Conservation (phyloP, 2,329 filamentous ascomycete genomes). For the Aspergillus sclerotialis region DNA sequence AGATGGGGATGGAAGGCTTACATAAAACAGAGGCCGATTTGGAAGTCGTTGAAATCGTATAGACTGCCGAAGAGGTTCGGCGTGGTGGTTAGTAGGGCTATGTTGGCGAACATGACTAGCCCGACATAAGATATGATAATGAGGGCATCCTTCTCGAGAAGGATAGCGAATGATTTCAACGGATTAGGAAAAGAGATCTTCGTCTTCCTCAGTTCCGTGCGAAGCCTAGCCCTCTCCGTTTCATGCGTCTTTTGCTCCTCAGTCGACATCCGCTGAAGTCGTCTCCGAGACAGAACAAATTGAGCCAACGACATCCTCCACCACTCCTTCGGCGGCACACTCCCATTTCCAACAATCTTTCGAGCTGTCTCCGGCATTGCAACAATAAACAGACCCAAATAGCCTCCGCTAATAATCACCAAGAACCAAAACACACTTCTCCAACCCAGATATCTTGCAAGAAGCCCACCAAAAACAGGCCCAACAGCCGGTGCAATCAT, state of each 20-base stretch:
- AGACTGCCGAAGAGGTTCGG: conserved; percentile 31
- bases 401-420: conserved; percentile 15
- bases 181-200: conserved; percentile 41
- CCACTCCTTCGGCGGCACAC: conserved; percentile 15
- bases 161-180: conserved; percentile 31
- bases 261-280: conserved; percentile 1
- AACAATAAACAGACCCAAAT: conserved; percentile 9
- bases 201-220: conserved; percentile 14
- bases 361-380: conserved; percentile 26
- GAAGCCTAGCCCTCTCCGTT: not conserved
- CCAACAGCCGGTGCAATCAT: conserved; percentile 20
- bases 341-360: conserved; percentile 26
- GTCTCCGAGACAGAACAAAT: conserved; percentile 5
- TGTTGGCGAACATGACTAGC: conserved; percentile 28
- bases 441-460: conserved; percentile 19
- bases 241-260: conserved; percentile 1
- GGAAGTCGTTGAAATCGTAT: conserved; percentile 25
- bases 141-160: conserved; percentile 30
- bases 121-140: conserved; percentile 31
- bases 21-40: conserved; percentile 21
- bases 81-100: conserved; percentile 32
- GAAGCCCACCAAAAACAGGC: conserved; percentile 23
- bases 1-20: conserved; percentile 3
- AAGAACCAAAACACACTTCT: conserved; percentile 27
- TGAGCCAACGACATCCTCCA: conserved; percentile 16